These are phyloP conservation scores for Bocquillonia castaneifolia DNA, from an alignment of 441 rosid genomes.

Conservation along the genomic window DNA sequence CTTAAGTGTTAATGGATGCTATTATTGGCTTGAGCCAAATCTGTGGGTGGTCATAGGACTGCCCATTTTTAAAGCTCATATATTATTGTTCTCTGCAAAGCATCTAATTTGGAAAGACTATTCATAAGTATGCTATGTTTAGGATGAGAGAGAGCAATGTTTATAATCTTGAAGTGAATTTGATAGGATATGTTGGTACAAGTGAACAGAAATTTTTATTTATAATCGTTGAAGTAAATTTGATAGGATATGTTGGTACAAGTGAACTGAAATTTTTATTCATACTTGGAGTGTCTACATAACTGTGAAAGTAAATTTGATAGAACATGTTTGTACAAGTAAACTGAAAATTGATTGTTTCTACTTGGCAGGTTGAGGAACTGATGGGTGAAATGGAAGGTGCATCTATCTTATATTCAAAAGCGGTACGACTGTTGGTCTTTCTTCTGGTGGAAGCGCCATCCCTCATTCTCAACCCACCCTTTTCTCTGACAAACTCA, in stretches of 20 bases:
- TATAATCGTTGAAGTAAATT: too few relatives aligned
- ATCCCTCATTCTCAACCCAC: conserved; percentile 78
- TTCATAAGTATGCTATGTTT: not conserved
- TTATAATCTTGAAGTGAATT: too few relatives aligned
- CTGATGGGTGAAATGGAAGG: conserved; percentile 60
- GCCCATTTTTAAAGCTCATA: not conserved
- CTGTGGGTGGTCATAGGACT: not conserved
- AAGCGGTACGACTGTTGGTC: conserved; percentile 60
- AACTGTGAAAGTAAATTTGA: not conserved
- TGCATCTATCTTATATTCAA: conserved; percentile 58
- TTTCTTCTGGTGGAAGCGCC: conserved; percentile 91
- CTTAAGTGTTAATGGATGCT: not conserved
- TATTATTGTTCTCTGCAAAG: not conserved
- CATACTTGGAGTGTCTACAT: too few relatives aligned
- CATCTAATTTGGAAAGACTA: not conserved
- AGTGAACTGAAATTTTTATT: too few relatives aligned
- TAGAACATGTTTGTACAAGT: not conserved
- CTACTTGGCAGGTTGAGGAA: conserved; percentile 64
- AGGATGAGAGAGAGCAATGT: too few relatives aligned
- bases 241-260: too few relatives aligned
- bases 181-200: too few relatives aligned
- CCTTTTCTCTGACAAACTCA: conserved; percentile 81
- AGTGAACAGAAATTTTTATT: too few relatives aligned
- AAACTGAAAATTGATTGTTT: not conserved
- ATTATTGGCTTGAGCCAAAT: too few relatives aligned